Evolutionary conservation across 2,329 filamentous ascomycete species (phyloP), one percentile per base, ranked within the genome.

Genomic region (Aspergillus sp.): DNA sequence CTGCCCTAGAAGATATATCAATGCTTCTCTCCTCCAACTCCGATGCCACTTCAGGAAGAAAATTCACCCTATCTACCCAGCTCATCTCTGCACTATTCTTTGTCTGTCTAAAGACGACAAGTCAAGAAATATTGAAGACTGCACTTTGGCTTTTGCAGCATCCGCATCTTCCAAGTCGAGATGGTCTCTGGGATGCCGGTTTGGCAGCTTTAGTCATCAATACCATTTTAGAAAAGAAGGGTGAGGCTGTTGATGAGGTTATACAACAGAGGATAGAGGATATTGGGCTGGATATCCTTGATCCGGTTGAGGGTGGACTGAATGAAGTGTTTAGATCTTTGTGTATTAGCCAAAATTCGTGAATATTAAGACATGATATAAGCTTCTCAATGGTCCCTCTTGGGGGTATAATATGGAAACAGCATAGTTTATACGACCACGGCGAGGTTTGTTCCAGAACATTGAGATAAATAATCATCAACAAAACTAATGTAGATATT

Each of bases 71-170:
- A 3, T 53, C 51, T 5, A 53, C 53, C 6, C 50, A 59, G 9
- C 38, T 59, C 12, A 48, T 59, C n/a, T 52, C 50, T 2, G 42
- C 47, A 1, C 39, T 59, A 6, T 58, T 57, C 32, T 57, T 52
- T 13, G 44, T 57, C n/a, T 52, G 54, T 38, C 36, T 58, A 7
- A 60, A 58, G 33, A 53, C 53, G 0, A 49, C 29, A 2, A 38
- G 44, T 37, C 39, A 12, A 11, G 7, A 29, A 7, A 53, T 44
- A 2, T 27, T 54, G 6, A 31, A 48, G 10, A 39, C n/a, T 4
- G 48, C 51, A 2, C 40, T 57, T 0, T 42, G 42, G 1, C 42
- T 60, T 2, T 44, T 59, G 40, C 44, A 46, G n/a, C 42, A 51
- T 27, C 42, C 52, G 1, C 34, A 26, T 6, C 31, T 56, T 11